Percentiles rank a stretch among this genome's conserved stretches.
phyloP scores from a whole-genome alignment of 768 basidiomycete genomes.

The Hygrophoropsis aurantiaca region DNA sequence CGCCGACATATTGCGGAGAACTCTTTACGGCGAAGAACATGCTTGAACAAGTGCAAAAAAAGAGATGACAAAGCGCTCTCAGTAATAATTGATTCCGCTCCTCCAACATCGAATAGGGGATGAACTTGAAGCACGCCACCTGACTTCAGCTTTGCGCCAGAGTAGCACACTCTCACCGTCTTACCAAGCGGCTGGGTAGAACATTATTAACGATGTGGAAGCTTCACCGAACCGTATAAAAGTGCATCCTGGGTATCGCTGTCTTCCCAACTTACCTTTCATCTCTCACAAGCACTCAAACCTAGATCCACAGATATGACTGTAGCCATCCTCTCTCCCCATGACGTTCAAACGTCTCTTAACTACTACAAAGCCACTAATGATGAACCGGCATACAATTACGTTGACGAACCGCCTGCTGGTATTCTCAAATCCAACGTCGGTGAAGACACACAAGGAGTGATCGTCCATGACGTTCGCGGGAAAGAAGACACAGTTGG shows the following conservation, averaged over 20 bases:
- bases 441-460: slow-evolving; percentile 15
- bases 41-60: no score
- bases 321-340: slow-evolving; percentile 25
- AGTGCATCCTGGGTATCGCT: no score
- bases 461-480: slow-evolving; percentile 31
- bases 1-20: no score
- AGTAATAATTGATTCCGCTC: no score
- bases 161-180: not conserved
- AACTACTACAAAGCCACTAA: slow-evolving; percentile 33
- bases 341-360: slow-evolving; percentile 36
- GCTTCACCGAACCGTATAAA: no score
- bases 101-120: no score
- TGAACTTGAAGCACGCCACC: slow-evolving; percentile 13
- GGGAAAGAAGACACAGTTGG: slow-evolving; percentile 25
- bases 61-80: no score
- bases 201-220: no score
- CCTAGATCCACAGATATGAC: slow-evolving; percentile 15
- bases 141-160: slow-evolving; percentile 3
- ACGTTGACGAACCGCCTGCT: slow-evolving; percentile 28
- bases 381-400: slow-evolving; percentile 34
- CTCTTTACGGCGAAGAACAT: no score
- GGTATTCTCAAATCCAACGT: slow-evolving; percentile 30
- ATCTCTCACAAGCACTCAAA: no score
- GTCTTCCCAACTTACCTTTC: no score
- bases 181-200: no score